Conservation (phyloP, 208 protist species). For the Leishmania guyanensis region DNA sequence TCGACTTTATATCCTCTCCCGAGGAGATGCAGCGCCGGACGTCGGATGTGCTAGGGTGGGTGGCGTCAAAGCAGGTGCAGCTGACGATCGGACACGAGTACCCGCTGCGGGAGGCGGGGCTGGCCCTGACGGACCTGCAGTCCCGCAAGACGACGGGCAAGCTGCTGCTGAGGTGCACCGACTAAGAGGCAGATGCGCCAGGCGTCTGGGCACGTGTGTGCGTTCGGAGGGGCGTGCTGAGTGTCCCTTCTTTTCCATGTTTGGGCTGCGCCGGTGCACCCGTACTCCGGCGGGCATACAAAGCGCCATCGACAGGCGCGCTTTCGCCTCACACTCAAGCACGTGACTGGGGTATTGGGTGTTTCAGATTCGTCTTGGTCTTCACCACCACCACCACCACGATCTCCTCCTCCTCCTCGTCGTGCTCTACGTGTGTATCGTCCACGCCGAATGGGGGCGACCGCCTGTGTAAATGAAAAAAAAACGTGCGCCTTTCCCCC, state of each 20-base stretch:
- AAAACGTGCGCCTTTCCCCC: too few species aligned
- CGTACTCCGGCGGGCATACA: too few species aligned
- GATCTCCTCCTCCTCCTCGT: background rate
- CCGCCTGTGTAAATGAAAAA: too few species aligned
- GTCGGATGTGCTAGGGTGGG: slow-evolving; percentile 70
- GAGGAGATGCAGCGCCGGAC: slow-evolving; percentile 47
- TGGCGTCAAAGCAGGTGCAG: slow-evolving; percentile 47
- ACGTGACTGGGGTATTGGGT: background rate
- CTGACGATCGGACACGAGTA: slow-evolving; percentile 54
- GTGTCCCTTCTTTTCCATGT: background rate
- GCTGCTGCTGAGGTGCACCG: slow-evolving; percentile 34
- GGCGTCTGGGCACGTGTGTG: background rate
- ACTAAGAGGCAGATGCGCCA: slow-evolving; percentile 8
- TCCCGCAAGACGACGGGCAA: slow-evolving; percentile 60
- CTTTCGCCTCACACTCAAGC: background rate
- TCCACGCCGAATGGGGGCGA: too few species aligned
- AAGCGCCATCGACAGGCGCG: background rate
- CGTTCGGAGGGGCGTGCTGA: background rate
- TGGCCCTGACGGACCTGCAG: slow-evolving; percentile 70
- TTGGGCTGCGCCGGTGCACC: too few species aligned
- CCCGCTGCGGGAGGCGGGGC: slow-evolving; percentile 41
- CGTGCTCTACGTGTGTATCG: too few species aligned
- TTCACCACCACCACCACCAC: background rate
- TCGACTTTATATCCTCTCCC: slow-evolving; percentile 53
- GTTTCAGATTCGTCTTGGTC: background rate